Percentiles rank a stretch among this genome's conserved stretches.
Conservation (phyloP, 2,329 filamentous ascomycete species). For the Stachybotrys chlorohalonatus region DNA sequence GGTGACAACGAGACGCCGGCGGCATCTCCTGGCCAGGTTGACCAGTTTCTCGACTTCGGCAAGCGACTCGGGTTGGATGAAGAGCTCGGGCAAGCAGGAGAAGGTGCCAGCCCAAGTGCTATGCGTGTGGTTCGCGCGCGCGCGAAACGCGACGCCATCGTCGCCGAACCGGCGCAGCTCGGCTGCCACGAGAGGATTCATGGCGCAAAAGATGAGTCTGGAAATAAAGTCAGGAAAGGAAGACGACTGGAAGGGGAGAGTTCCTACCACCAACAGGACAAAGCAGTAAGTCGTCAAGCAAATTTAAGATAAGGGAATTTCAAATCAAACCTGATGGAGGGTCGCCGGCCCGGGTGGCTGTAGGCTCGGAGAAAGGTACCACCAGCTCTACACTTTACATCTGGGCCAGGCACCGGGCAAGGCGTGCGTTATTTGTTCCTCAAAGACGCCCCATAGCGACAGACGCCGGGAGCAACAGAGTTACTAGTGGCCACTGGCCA, state of each 20-base stretch:
- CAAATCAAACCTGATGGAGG: neutral
- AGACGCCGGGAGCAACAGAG: neutral
- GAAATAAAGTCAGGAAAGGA: neutral
- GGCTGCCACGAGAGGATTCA: conserved; percentile 26
- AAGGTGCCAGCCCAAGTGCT: conserved; percentile 95
- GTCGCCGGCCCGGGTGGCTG: neutral
- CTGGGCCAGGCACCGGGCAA: neutral
- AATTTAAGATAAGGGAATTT: neutral
- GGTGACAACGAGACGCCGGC: conserved; percentile 74
- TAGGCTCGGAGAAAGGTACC: neutral
- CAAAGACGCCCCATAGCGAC: neutral
- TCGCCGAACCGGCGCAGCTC: conserved; percentile 19
- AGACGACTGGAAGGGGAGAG: neutral
- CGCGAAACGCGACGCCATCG: conserved; percentile 62
- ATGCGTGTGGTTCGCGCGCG: conserved; percentile 63
- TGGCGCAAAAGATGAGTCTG: conserved; percentile 7
- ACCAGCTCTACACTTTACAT: neutral
- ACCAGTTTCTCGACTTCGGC: conserved; percentile 78
- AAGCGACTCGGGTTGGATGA: conserved; percentile 73
- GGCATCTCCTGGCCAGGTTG: conserved; percentile 69
- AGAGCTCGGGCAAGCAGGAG: conserved; percentile 80
- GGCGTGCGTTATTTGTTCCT: neutral
- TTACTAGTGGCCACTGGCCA: neutral
- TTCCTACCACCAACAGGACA: neutral
- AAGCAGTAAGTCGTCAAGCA: neutral